A percentile compares a stretch with the other conserved stretches of the same genome.
These are phyloP conservation scores for Mycena maculata DNA, from an alignment of 768 basidiomycete genomes.

Conservation along the genomic window DNA sequence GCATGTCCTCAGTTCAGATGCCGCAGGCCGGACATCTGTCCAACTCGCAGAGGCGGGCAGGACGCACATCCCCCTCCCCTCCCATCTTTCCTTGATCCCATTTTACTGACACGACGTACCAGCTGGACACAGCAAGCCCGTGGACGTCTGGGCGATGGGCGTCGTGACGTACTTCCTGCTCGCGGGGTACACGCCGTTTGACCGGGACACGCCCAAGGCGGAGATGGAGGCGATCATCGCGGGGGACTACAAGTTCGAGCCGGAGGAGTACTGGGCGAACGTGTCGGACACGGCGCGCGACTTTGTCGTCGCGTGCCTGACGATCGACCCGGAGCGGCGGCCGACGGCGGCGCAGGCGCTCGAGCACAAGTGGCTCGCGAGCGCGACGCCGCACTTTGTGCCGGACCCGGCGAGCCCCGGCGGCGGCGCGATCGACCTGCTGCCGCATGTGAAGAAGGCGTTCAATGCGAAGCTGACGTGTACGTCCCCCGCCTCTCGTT, in stretches of 20 bases:
- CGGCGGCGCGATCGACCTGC: constrained; percentile 78
- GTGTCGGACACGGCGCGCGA: constrained; percentile 70
- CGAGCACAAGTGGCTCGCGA: constrained; percentile 80
- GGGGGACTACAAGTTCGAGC: constrained; percentile 90
- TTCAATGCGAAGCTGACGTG: constrained; percentile 92
- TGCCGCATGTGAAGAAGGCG: constrained; percentile 90
- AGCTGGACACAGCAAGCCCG: constrained; percentile 95
- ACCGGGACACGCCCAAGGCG: constrained; percentile 85
- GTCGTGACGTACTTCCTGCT: constrained; percentile 98
- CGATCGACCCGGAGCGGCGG: constrained; percentile 72
- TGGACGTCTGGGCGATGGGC: constrained; percentile 98
- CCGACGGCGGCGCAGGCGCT: constrained; percentile 72
- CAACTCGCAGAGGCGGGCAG: too few species aligned
- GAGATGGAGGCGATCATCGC: constrained; percentile 97
- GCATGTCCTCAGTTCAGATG: too few species aligned
- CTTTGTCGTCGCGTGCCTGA: constrained; percentile 76
- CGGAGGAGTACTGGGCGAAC: constrained; percentile 73
- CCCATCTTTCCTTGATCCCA: not conserved
- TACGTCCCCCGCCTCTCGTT: constrained; percentile 53
- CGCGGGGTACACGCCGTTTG: constrained; percentile 94
- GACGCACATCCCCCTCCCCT: not conserved
- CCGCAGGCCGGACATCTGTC: too few species aligned
- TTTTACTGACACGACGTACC: not conserved
- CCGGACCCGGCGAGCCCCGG: constrained; percentile 52
- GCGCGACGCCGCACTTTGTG: constrained; percentile 77